A percentile compares a stretch with the other conserved stretches of the same genome.
phyloP scores from a whole-genome alignment of 352 stramenopile species.

The Pythium pyrilobum region DNA sequence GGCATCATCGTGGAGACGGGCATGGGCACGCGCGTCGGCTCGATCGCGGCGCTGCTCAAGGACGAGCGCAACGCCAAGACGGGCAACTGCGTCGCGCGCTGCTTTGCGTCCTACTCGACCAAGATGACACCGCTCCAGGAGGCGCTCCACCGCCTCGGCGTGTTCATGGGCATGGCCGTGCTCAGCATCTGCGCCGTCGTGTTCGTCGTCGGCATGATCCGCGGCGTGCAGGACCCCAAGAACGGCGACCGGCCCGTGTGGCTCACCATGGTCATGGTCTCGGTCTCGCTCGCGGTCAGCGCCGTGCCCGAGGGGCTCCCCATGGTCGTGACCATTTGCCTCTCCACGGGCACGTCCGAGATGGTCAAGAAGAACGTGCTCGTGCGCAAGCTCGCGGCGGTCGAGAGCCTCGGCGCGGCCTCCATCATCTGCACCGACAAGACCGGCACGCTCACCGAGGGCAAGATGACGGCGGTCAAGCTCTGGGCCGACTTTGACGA shows the following conservation, averaged over 20 bases:
- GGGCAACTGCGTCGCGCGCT: slow-evolving; percentile 15
- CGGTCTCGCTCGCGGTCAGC: slow-evolving; percentile 53
- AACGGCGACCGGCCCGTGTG: slow-evolving; percentile 70
- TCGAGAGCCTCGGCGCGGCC: slow-evolving; percentile 64
- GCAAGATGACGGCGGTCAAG: slow-evolving; percentile 50
- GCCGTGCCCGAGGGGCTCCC: slow-evolving; percentile 30
- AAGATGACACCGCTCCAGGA: slow-evolving; percentile 84
- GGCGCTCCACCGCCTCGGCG: slow-evolving; percentile 90
- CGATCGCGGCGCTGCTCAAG: slow-evolving; percentile 20
- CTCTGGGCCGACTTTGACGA: slow-evolving; percentile 33
- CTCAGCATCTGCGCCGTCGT: slow-evolving; percentile 85
- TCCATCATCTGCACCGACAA: slow-evolving; percentile 89
- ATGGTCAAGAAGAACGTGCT: slow-evolving; percentile 39
- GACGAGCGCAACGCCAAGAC: slow-evolving; percentile 41
- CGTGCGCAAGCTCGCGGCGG: slow-evolving; percentile 40
- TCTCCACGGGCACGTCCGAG: slow-evolving; percentile 22
- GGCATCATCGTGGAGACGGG: slow-evolving; percentile 15
- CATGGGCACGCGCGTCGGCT: slow-evolving; percentile 19
- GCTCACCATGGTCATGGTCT: slow-evolving; percentile 87
- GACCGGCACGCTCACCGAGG: slow-evolving; percentile 87
- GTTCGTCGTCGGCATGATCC: slow-evolving; percentile 70
- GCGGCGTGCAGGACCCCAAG: slow-evolving; percentile 39
- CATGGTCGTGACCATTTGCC: slow-evolving; percentile 28
- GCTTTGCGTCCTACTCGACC: slow-evolving; percentile 24
- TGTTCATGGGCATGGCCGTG: slow-evolving; percentile 80